Evolutionary conservation across 305 asterid genomes (phyloP).

Genomic region (Solanum hybrid): DNA sequence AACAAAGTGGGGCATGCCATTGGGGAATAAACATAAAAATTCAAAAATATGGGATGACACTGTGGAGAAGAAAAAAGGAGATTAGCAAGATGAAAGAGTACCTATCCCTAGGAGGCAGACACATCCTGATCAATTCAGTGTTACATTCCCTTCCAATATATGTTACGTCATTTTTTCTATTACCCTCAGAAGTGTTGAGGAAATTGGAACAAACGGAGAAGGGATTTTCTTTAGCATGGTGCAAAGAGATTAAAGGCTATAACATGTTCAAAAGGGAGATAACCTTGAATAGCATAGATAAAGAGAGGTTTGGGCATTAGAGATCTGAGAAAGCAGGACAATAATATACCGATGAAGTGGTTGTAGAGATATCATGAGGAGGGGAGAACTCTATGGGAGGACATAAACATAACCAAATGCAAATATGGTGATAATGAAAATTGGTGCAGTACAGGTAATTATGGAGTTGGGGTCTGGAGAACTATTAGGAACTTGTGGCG

Average conservation of each 20-base stretch:
- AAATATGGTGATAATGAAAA: neutral
- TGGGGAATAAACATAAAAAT: neutral
- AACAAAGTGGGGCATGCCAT: neutral
- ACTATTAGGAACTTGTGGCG: neutral
- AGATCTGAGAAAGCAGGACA: neutral
- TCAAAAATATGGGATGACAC: neutral
- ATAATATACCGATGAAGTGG: neutral
- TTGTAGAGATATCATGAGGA: neutral
- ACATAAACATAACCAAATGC: neutral
- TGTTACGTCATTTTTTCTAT: neutral
- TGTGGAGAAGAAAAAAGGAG: neutral
- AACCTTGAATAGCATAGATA: neutral
- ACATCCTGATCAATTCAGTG: neutral
- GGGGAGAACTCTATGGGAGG: neutral
- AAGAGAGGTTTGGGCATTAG: neutral
- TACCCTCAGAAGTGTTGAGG: neutral
- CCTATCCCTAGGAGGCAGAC: neutral
- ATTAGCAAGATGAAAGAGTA: neutral
- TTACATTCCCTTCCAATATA: neutral
- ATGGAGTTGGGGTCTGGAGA: neutral
- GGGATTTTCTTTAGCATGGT: neutral
- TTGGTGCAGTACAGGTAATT: neutral
- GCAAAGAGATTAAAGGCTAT: neutral
- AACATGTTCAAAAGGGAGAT: neutral
- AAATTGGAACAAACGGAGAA: neutral